Percentiles rank a stretch among this genome's conserved stretches.
phyloP scores from a whole-genome alignment of 495 filamentous ascomycete genomes.

The Viridothelium virens region DNA sequence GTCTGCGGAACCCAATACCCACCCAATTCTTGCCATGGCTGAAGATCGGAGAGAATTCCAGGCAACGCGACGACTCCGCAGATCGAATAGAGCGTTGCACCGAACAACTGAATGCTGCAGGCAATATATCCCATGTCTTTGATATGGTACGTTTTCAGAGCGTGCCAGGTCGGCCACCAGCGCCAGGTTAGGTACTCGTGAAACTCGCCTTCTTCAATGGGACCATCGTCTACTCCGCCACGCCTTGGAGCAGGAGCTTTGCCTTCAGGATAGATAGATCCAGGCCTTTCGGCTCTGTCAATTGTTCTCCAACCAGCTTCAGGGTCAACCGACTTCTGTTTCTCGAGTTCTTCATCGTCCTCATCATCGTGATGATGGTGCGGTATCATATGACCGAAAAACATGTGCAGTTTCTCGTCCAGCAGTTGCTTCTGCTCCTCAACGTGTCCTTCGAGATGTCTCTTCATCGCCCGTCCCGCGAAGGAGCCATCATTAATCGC shows the following conservation, averaged over 20 bases:
- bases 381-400: conserved; percentile 17
- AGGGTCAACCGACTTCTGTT: conserved; percentile 15
- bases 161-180: conserved; percentile 26
- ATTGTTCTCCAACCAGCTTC: conserved; percentile 17
- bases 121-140: conserved; percentile 24
- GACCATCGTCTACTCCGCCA: conserved; percentile 18
- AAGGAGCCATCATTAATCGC: conserved; percentile 24
- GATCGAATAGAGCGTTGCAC: conserved; percentile 17
- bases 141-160: conserved; percentile 17
- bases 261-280: conserved; percentile 12
- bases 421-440: conserved; percentile 17
- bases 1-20: conserved; percentile 24
- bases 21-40: conserved; percentile 15
- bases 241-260: conserved; percentile 19
- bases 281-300: conserved; percentile 13
- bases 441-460: conserved; percentile 19
- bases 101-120: conserved; percentile 18
- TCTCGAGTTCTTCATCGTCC: conserved; percentile 14
- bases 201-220: conserved; percentile 15
- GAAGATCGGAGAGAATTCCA: conserved; percentile 16
- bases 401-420: conserved; percentile 20
- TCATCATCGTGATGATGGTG: conserved; percentile 13
- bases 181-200: conserved; percentile 19
- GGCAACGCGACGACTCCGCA: conserved; percentile 19
- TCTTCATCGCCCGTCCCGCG: conserved; percentile 18